Base-by-base conservation (phyloP, 2,329 filamentous ascomycete genomes). In the Beauveria asiatica region DNA sequence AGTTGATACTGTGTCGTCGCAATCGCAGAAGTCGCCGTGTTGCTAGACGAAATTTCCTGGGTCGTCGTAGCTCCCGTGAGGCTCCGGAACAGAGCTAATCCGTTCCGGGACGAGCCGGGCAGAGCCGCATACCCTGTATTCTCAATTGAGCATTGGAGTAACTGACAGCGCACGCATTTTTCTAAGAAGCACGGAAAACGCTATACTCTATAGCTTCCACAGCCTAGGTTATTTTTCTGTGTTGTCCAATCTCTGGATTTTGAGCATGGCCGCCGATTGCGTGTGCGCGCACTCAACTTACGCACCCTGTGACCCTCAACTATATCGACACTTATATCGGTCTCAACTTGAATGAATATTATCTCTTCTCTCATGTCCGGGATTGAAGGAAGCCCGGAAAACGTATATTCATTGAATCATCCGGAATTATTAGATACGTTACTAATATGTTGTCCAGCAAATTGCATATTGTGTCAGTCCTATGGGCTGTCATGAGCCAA, bases 41-140 rank as follows among this genome's bases (percentile, higher is more conserved):
- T 45, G n/a, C 19, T 11, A n/a, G 49, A 37, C 37, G 57, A 59
- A 59, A 59, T 59, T 59, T 59, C 48, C 39, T 46, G 23, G 39
- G 45, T 52, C 41, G 45, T 21, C 3, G 49, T 23, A 59, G 57
- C 57, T 59, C 49, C 48, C 53, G 41, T n/a, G 25, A 39, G 16
- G n/a, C 39, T 27, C 13, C 48, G 57, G 49, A 59, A 52, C 27
- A 53, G 49, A 59, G 57, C 49, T 59, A 46, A 59, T 59, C 57
- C 57, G 57, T 25, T 52, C 57, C 57, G 57, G n/a, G 9, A 16
- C 33, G 5, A 37, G 33, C 33, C 33, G 5, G 11, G n/a, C 5
- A 27, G 3, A 10, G 23, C 10, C 6, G 27, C 48, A 16, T 52
- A 59, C 57, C 57, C 57, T 59, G 6, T 9, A 59, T 8, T 25